A percentile compares a stretch with the other conserved stretches of the same genome.
These are phyloP conservation scores for Bassia scoparia DNA, from an alignment of 148 eudicot species.

Conservation along the genomic window DNA sequence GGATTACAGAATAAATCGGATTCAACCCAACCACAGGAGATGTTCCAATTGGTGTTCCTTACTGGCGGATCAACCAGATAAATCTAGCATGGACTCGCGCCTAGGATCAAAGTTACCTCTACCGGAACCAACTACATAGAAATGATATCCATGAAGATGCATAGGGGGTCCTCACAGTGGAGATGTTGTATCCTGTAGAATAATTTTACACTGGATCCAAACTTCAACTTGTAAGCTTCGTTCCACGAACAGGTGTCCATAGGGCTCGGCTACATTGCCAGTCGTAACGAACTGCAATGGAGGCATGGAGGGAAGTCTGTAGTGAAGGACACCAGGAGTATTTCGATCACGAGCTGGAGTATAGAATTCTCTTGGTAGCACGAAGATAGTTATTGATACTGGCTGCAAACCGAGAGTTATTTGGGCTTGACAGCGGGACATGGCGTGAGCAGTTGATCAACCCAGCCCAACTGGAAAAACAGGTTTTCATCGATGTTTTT, in stretches of 20 bases:
- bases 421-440: conserved; percentile 63
- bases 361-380: conserved; percentile 58
- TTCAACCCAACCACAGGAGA: conserved; percentile 90
- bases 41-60: conserved; percentile 84
- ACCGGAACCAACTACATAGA: conserved; percentile 78
- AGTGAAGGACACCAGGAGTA: conserved; percentile 62
- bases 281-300: conserved; percentile 74
- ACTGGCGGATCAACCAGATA: conserved; percentile 71
- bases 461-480: conserved; percentile 66
- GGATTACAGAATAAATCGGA: conserved; percentile 86
- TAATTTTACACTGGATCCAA: conserved; percentile 68
- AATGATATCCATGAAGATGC: conserved; percentile 89
- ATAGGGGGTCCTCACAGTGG: conserved; percentile 79
- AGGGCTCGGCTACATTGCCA: conserved; percentile 73
- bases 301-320: conserved; percentile 74
- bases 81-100: conserved; percentile 53
- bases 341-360: conserved; percentile 62
- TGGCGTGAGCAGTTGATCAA: conserved; percentile 68
- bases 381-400: conserved; percentile 43
- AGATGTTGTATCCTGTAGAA: conserved; percentile 70
- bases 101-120: conserved; percentile 71
- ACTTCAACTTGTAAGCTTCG: conserved; percentile 70
- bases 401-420: conserved; percentile 62
- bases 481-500: conserved; percentile 52
- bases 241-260: conserved; percentile 67